Base-by-base conservation (phyloP, 1,139 yeast genomes). In the Meyerozyma guilliermondii region DNA sequence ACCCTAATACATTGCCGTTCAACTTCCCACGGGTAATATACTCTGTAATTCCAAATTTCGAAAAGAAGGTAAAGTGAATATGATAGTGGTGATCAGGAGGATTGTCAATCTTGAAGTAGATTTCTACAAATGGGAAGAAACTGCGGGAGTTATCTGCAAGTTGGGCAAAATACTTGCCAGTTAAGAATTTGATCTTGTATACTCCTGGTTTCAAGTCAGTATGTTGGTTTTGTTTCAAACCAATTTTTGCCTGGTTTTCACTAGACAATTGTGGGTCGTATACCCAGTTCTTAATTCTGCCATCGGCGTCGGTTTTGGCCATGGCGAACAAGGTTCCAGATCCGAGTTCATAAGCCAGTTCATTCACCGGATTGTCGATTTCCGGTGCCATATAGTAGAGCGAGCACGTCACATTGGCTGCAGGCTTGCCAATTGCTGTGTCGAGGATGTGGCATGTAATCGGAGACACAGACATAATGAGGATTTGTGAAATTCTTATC, bases 401-500 rank as follows among this genome's bases (percentile, higher is more conserved):
- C 36, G 81, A 81, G 52, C 87, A 83, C 3, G 74, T 63, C 14
- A 89, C 91, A 17, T 71, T 74, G 0, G 65, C 57, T 0, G 96
- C 96, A 0, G 97, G 97, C 47, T 68, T 74, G 1, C 97, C 97
- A 10, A 72, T 63, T n/a, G 85, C 80, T 5, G 96, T 88, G 54
- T 89, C 96, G 33, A 89, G 69, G 13, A 89, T 79, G 60, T 89
- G 97, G 62, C 96, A 88, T 7, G 96, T 87, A 40, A 89, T 78
- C 38, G 89, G 89, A 45, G 65, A 73, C 28, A 62, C 71, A 13
- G 67, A 54, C 65, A 62, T 60, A 16, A 18, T 24, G 38, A 23
- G 39, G 10, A 16, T 17, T 22, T 11, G 7, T 16, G 24, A 33
- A 33, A 9, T 13, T 14, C 16, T 10, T 7, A 13, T 17, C 24